Percentiles rank a stretch among this genome's conserved stretches.
phyloP scores from a whole-genome alignment of 768 basidiomycete genomes.

The Mrakia frigida region DNA sequence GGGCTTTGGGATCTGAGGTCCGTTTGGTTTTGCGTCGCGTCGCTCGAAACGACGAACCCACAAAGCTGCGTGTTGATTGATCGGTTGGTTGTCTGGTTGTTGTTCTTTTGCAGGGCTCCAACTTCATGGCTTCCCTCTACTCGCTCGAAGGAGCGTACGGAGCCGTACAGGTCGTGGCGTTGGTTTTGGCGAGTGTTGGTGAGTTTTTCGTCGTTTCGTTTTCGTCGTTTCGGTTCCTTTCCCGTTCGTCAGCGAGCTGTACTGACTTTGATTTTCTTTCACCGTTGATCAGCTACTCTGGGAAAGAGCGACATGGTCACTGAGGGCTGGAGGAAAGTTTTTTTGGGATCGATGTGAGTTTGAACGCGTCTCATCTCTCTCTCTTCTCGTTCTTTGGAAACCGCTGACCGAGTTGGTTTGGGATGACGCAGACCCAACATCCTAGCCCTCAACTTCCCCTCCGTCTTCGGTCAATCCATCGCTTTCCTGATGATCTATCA shows the following conservation, averaged over 20 bases:
- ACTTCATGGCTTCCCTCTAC: conserved; percentile 62
- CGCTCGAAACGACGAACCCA: too few species aligned
- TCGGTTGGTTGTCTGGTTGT: too few species aligned
- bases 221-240: not conserved
- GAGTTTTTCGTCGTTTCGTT: conserved; percentile 10
- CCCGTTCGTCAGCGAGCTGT: conserved; percentile 21
- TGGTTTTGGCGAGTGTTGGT: conserved; percentile 66
- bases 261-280: conserved; percentile 46
- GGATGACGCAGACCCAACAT: conserved; percentile 57
- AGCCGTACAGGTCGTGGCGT: conserved; percentile 65
- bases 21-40: conserved; percentile 34
- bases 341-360: conserved; percentile 64
- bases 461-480: conserved; percentile 57
- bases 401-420: too few species aligned
- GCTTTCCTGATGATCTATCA: conserved; percentile 60
- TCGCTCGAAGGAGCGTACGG: conserved; percentile 65
- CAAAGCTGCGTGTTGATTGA: too few species aligned
- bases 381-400: not conserved
- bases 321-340: conserved; percentile 56
- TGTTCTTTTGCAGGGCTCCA: conserved; percentile 75
- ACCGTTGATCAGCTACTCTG: conserved; percentile 39
- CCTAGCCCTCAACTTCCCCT: conserved; percentile 66
- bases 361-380: not conserved
- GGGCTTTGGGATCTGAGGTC: conserved; percentile 58
- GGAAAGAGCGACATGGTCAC: conserved; percentile 43